Conservation (phyloP, 257 asterid species). For the Galeopsis tetrahit region DNA sequence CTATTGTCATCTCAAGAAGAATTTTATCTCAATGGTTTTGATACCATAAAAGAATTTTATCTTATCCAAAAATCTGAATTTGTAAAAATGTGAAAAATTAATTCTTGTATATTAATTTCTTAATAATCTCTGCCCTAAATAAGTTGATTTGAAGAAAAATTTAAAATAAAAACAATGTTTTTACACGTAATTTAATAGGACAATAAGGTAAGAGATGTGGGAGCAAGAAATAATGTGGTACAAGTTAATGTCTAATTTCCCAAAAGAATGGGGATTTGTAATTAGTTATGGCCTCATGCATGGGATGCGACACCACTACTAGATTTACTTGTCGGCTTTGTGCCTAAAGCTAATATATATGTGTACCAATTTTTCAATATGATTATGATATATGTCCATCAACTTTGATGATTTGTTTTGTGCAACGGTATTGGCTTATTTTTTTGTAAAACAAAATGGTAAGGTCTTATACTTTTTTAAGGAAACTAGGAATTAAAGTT, state of each 20-base stretch:
- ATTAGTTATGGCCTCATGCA: not conserved
- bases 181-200: slow-evolving; percentile 29
- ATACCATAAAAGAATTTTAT: no score
- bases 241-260: slow-evolving; percentile 21
- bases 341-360: slow-evolving; percentile 27
- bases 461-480: no score
- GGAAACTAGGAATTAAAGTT: no score
- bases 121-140: no score
- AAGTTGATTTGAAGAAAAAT: not conserved
- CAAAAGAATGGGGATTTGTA: slow-evolving; percentile 21
- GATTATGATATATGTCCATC: slow-evolving; percentile 19
- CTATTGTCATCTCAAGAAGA: no score
- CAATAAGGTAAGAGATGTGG: slow-evolving; percentile 34
- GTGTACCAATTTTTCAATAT: not conserved
- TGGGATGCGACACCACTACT: slow-evolving; percentile 30
- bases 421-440: not conserved
- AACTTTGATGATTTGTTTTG: not conserved
- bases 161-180: not conserved
- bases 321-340: slow-evolving; percentile 36
- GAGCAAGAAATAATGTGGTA: slow-evolving; percentile 28
- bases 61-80: no score
- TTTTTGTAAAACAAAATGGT: not conserved
- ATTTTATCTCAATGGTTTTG: no score
- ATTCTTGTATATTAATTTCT: no score
- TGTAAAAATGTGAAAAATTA: no score